Conservation (phyloP, 768 basidiomycete species). For the Lactifluus piperatus region DNA sequence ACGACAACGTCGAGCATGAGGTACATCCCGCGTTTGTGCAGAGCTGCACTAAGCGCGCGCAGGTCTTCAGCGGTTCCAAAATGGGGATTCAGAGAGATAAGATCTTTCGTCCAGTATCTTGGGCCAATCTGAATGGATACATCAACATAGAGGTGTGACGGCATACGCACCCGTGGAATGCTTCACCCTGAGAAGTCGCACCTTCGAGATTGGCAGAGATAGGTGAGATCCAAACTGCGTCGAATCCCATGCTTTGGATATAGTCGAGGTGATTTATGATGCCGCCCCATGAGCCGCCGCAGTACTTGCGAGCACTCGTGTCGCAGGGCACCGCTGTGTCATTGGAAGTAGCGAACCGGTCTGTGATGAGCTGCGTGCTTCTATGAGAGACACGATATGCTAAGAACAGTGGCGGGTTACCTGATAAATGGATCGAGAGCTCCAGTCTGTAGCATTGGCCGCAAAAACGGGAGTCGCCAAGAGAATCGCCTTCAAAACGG, state of each 20-base stretch:
- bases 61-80: conserved; percentile 48
- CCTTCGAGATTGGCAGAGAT: conserved; percentile 40
- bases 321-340: conserved; percentile 35
- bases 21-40: conserved; percentile 47
- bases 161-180: conserved; percentile 43
- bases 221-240: conserved; percentile 52
- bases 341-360: conserved; percentile 48
- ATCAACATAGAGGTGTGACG: neutral
- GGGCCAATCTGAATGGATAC: neutral
- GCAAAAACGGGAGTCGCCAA: conserved; percentile 24
- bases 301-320: conserved; percentile 40
- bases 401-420: conserved; percentile 20
- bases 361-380: conserved; percentile 38
- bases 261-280: conserved; percentile 50
- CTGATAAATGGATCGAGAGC: conserved; percentile 48
- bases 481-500: neutral
- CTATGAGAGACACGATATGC: neutral
- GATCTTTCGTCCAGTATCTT: conserved; percentile 45
- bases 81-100: conserved; percentile 40
- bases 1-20: conserved; percentile 58
- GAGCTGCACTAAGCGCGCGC: conserved; percentile 35
- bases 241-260: conserved; percentile 55
- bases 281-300: conserved; percentile 49
- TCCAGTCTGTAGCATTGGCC: conserved; percentile 41
- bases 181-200: conserved; percentile 43